A percentile compares a stretch with the other conserved stretches of the same genome.
These are phyloP conservation scores for Penicillium concentricum DNA, from an alignment of 2,329 filamentous ascomycete genomes.

Conservation along the genomic window DNA sequence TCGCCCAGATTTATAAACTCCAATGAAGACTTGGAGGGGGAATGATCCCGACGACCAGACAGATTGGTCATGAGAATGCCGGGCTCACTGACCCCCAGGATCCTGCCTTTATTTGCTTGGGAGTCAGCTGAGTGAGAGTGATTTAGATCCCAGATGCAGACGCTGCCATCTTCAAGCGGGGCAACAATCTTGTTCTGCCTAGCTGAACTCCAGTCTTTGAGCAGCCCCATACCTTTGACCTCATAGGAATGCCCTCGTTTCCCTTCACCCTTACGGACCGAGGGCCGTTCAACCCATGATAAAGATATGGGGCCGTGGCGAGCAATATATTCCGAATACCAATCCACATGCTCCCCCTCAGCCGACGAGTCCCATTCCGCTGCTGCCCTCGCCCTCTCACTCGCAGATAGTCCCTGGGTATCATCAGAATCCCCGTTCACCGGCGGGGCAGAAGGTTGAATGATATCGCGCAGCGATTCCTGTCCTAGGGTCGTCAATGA, in stretches of 20 bases:
- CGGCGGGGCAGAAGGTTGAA: conserved; percentile 25
- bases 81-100: conserved; percentile 64
- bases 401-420: conserved; percentile 20
- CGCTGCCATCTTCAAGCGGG: conserved; percentile 79
- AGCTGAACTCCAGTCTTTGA: conserved; percentile 54
- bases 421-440: neutral
- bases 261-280: conserved; percentile 35
- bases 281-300: conserved; percentile 72
- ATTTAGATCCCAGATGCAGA: conserved; percentile 81
- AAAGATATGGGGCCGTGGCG: conserved; percentile 71
- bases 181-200: conserved; percentile 65
- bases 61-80: conserved; percentile 68
- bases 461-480: conserved; percentile 33
- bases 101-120: conserved; percentile 50
- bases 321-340: conserved; percentile 88
- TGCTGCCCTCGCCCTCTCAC: conserved; percentile 32
- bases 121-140: conserved; percentile 32
- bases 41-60: conserved; percentile 56
- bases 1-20: conserved; percentile 63
- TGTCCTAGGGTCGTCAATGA: conserved; percentile 34
- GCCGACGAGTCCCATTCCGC: conserved; percentile 83
- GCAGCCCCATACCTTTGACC: conserved; percentile 70
- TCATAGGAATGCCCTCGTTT: conserved; percentile 52
- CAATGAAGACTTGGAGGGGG: conserved; percentile 28
- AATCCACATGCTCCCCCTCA: conserved; percentile 68